Conservation (phyloP, 148 eudicot genomes). For the Camellia lanceoleosa region DNA sequence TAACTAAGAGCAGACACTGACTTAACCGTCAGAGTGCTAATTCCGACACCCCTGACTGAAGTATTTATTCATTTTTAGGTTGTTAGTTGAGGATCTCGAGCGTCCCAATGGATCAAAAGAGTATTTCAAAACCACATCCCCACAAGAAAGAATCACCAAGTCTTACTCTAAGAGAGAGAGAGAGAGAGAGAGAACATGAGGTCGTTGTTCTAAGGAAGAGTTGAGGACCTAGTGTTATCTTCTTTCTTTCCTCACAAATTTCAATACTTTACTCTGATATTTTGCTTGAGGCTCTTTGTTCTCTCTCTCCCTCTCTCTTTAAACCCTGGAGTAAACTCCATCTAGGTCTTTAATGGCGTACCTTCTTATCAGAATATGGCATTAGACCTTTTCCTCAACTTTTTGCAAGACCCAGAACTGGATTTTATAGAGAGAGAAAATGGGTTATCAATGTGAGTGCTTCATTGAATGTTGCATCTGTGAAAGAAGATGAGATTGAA, state of each 20-base stretch:
- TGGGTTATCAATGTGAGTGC: slow-evolving; percentile 12
- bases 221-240: neutral
- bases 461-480: slow-evolving; percentile 14
- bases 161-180: neutral
- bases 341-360: slow-evolving; percentile 54
- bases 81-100: too few relatives aligned
- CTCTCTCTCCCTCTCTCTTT: neutral
- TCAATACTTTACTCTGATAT: neutral
- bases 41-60: too few relatives aligned
- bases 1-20: too few relatives aligned
- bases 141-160: too few relatives aligned
- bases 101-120: too few relatives aligned
- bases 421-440: slow-evolving; percentile 18
- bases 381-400: slow-evolving; percentile 48
- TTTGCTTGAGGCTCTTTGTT: neutral
- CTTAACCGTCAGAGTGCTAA: too few relatives aligned
- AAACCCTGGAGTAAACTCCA: neutral
- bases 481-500: slow-evolving; percentile 13
- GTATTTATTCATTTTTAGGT: too few relatives aligned
- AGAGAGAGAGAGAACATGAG: neutral
- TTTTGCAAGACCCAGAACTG: neutral
- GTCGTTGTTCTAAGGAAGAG: neutral
- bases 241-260: neutral
- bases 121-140: too few relatives aligned
- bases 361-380: slow-evolving; percentile 66